These are phyloP conservation scores for Phoenix dactylifera DNA, from an alignment of 176 grass and related monocot species.

Conservation along the genomic window DNA sequence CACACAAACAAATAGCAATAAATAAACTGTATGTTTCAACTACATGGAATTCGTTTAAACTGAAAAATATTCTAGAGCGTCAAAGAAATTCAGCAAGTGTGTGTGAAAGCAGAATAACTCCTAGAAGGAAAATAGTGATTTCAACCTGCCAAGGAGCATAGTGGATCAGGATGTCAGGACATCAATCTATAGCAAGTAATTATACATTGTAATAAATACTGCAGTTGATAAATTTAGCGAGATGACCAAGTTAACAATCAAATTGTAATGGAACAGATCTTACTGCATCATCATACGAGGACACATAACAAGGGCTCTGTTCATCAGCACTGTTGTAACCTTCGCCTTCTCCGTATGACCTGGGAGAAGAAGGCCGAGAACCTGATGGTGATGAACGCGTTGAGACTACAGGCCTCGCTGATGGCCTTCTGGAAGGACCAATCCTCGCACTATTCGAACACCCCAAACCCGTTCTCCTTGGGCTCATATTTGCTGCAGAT, in stretches of 20 bases:
- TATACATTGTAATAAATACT: too few species aligned
- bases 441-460: conserved; percentile 43
- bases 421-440: conserved; percentile 75
- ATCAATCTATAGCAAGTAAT: too few species aligned
- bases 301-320: conserved; percentile 61
- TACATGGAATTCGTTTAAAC: too few species aligned
- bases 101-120: too few species aligned
- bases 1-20: too few species aligned
- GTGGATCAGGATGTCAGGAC: too few species aligned
- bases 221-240: too few species aligned
- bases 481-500: conserved; percentile 26
- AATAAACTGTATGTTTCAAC: too few species aligned
- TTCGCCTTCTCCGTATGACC: conserved; percentile 68
- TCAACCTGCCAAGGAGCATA: too few species aligned
- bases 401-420: conserved; percentile 44
- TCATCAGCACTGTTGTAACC: conserved; percentile 99
- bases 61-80: too few species aligned
- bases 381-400: conserved; percentile 55
- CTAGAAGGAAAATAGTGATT: too few species aligned
- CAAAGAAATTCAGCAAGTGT: too few species aligned
- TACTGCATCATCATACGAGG: conserved; percentile 68
- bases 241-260: not conserved
- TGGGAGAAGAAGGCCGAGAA: conserved; percentile 87
- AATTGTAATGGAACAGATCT: conserved; percentile 31
- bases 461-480: conserved; percentile 61